These are phyloP conservation scores for Stellera chamaejasme DNA, from an alignment of 345 rosid species.

Conservation along the genomic window DNA sequence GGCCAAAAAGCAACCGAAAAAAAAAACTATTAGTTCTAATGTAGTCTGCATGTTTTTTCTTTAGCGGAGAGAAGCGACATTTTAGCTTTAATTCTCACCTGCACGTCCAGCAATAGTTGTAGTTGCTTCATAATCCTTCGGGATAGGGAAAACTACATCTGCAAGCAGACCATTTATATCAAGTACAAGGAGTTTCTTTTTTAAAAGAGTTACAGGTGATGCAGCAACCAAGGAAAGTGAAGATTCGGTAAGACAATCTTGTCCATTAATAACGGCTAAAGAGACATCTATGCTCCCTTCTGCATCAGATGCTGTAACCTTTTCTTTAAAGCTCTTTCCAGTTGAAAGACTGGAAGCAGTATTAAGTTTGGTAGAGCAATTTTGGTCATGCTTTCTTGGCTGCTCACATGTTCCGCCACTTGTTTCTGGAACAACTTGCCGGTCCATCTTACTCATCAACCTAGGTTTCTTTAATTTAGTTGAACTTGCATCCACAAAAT, in stretches of 20 bases:
- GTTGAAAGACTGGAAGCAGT: background rate
- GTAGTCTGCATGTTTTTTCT: background rate
- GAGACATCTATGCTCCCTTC: conserved; percentile 7
- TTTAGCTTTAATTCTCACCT: conserved; percentile 30
- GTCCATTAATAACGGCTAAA: background rate
- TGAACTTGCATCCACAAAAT: conserved; percentile 2
- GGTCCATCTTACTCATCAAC: conserved; percentile 11
- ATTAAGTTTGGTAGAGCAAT: background rate
- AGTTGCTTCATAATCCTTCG: conserved; percentile 37
- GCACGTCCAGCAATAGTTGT: conserved; percentile 38
- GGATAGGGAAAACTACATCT: conserved; percentile 43
- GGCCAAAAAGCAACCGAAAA: background rate
- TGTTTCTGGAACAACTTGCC: conserved; percentile 7
- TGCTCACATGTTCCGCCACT: background rate
- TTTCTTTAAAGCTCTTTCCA: conserved; percentile 1
- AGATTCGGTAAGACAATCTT: conserved; percentile 1
- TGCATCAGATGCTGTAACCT: conserved; percentile 2
- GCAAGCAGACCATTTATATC: conserved; percentile 89
- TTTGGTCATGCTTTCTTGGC: conserved; percentile 6
- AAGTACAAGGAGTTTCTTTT: conserved; percentile 66
- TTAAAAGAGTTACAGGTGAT: conserved; percentile 10
- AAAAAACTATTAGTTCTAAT: background rate
- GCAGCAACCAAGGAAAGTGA: conserved; percentile 7
- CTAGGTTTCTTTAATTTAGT: conserved; percentile 5
- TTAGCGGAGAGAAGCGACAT: conserved; percentile 1